Base-by-base conservation (phyloP, 2,329 filamentous ascomycete genomes). In the Stagonosporopsis chrysanthemi region DNA sequence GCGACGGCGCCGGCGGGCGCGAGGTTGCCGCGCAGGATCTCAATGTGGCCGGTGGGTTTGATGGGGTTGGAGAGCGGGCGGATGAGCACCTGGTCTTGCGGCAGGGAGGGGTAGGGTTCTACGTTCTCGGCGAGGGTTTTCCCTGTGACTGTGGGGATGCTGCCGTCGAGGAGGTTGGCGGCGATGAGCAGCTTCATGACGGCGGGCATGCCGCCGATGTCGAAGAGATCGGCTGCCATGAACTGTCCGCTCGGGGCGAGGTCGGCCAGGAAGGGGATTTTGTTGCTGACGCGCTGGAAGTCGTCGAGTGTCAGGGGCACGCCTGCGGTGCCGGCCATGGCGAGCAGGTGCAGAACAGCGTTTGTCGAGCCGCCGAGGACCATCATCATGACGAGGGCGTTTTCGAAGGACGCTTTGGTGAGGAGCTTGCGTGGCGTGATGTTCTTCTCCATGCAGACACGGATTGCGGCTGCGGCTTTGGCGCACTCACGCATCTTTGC, bases 351-450 rank as follows among this genome's bases (percentile, higher is more conserved):
- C 52, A 97, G 83, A 3, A 96, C 90, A 31, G 90, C 90, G 75
- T 97, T 97, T 52, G 92, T 97, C 47, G 88, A 92, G 50, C 92
- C 92, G 50, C 92, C 92, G n/a, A 97, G 83, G 2, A 91, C 89
- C 90, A 96, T 96, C 74, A 92, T 95, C 76, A 96, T 86, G 1
- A 94, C 90, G 19, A 97, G 82, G 0, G 92, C 92, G 72, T 97
- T 97, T 75, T 96, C 91, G 60, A 97, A 94, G 0, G 90, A 86
- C 1, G 84, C 84, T 63, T 90, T 90, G 4, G 90, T 96, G 66
- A 97, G 81, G 29, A 96, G 84, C 69, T 95, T 89, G 19, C 88
- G 84, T 0, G 92, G 92, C 0, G 87, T 88, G 63, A 97, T 93
- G 76, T 96, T 88, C 73, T 86, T 87, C 71, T 91, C 89, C 86